Evolutionary conservation across 2,329 filamentous ascomycete species (phyloP).

Genomic region (Microthyrium microscopicum): DNA sequence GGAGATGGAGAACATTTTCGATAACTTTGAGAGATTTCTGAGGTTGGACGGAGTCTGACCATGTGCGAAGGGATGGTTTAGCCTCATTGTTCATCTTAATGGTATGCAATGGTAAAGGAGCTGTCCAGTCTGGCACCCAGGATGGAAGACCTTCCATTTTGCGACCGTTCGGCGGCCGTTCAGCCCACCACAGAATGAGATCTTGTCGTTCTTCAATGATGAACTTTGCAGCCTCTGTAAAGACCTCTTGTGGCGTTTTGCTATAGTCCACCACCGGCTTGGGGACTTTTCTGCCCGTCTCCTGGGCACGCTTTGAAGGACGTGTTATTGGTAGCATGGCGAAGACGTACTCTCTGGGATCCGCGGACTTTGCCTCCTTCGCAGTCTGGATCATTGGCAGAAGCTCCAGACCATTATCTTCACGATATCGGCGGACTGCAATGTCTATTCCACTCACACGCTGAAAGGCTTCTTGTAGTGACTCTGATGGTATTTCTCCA

Average conservation of each 20-base stretch:
- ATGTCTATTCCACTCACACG: conserved; percentile 1
- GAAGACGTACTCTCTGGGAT: conserved; percentile 1
- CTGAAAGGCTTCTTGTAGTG: background rate
- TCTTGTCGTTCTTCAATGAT: conserved; percentile 3
- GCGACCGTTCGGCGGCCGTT: background rate
- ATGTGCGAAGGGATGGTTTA: background rate
- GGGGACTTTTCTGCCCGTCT: background rate
- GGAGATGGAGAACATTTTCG: background rate
- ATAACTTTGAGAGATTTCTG: conserved; percentile 1
- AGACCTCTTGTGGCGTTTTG: background rate
- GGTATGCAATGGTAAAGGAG: background rate
- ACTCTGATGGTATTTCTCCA: background rate
- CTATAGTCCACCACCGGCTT: background rate
- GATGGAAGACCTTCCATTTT: conserved; percentile 1
- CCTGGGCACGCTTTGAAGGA: background rate
- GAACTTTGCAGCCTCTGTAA: background rate
- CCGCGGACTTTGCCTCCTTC: background rate
- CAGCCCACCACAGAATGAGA: conserved; percentile 3
- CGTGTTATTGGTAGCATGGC: conserved; percentile 1
- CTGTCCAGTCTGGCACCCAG: conserved; percentile 3
- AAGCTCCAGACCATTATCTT: background rate
- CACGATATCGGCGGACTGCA: background rate
- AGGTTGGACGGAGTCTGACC: background rate
- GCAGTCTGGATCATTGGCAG: conserved; percentile 4
- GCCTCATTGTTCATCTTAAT: background rate